phyloP scores from a whole-genome alignment of 805 yeast genomes.

The Starmerella vitae region DNA sequence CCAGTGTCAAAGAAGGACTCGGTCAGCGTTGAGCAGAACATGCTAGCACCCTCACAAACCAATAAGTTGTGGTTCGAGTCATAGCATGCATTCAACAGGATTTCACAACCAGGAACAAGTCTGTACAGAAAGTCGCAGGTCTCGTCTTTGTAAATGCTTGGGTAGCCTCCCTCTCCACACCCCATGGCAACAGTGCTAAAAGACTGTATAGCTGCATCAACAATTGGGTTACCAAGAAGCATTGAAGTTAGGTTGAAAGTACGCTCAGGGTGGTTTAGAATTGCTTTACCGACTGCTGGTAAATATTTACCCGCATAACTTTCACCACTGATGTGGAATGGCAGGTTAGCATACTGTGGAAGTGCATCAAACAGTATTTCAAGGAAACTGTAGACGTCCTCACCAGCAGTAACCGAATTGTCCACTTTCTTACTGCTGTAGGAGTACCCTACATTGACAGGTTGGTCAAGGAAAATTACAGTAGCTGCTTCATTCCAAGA shows the following conservation, averaged over 20 bases:
- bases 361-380: constrained; percentile 76
- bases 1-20: constrained; percentile 78
- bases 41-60: constrained; percentile 81
- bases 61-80: constrained; percentile 49
- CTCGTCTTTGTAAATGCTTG: constrained; percentile 63
- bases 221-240: constrained; percentile 85
- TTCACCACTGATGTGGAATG: constrained; percentile 86
- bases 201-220: constrained; percentile 73
- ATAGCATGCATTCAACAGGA: constrained; percentile 68
- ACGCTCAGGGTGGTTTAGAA: constrained; percentile 45
- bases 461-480: constrained; percentile 87
- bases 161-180: constrained; percentile 78
- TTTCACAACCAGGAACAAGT: constrained; percentile 62
- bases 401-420: constrained; percentile 49
- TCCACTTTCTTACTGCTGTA: constrained; percentile 34
- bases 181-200: constrained; percentile 86
- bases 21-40: constrained; percentile 66
- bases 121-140: constrained; percentile 61
- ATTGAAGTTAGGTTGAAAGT: constrained; percentile 63
- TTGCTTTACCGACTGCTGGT: constrained; percentile 66
- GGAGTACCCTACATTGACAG: constrained; percentile 88
- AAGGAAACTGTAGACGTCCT: constrained; percentile 78
- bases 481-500: constrained; percentile 92
- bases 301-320: constrained; percentile 95
- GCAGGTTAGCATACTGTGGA: constrained; percentile 47